A percentile compares a stretch with the other conserved stretches of the same genome.
phyloP scores from a whole-genome alignment of 257 asterid species.

The Rubia yunnanensis region DNA sequence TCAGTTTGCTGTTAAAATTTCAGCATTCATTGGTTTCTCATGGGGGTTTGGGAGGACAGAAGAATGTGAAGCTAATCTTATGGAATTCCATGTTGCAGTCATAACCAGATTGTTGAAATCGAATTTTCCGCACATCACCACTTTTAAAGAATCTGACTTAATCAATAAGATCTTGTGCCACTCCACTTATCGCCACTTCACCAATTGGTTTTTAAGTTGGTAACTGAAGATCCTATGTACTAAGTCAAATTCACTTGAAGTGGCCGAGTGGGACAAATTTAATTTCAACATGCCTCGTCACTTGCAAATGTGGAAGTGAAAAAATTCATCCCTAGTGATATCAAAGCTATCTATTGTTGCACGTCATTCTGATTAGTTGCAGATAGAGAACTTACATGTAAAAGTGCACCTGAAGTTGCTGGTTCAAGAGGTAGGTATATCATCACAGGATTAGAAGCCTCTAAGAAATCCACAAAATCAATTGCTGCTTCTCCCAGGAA shows the following conservation, averaged over 20 bases:
- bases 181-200: neutral
- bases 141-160: neutral
- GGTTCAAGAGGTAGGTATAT: conserved; percentile 76
- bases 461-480: conserved; percentile 89
- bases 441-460: conserved; percentile 46
- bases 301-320: neutral
- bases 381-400: conserved; percentile 52
- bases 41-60: neutral
- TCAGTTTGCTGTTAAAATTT: neutral
- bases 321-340: neutral
- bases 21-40: neutral
- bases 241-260: neutral
- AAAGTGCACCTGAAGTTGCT: conserved; percentile 66
- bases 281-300: neutral
- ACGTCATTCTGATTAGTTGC: neutral
- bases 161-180: neutral
- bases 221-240: neutral
- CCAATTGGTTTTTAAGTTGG: neutral
- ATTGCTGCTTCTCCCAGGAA: conserved; percentile 79
- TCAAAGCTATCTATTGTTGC: conserved; percentile 2
- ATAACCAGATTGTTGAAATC: neutral
- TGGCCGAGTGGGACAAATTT: neutral
- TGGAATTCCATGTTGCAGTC: neutral
- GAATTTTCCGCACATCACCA: neutral
- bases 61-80: neutral